These are phyloP conservation scores for Anisodus acutangulus DNA, from an alignment of 257 asterid genomes.

Conservation along the genomic window DNA sequence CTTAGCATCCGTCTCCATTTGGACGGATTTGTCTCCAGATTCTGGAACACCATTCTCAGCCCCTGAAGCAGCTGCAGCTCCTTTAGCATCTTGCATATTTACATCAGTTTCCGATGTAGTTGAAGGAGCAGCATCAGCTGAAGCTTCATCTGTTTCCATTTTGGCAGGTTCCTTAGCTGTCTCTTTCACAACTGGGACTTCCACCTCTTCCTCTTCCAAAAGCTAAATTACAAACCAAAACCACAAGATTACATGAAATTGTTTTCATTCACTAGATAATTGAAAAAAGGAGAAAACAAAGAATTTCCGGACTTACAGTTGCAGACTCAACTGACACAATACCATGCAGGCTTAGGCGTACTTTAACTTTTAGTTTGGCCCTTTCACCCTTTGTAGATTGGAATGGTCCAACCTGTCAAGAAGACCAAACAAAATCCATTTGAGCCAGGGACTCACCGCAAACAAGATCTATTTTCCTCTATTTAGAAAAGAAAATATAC, in stretches of 20 bases:
- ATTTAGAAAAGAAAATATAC: neutral
- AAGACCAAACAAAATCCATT: neutral
- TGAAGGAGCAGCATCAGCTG: slow-evolving; percentile 49
- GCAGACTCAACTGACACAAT: slow-evolving; percentile 81
- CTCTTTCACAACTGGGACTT: slow-evolving; percentile 67
- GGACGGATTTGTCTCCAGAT: slow-evolving; percentile 64
- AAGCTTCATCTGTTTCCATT: slow-evolving; percentile 69
- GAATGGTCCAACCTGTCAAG: slow-evolving; percentile 79
- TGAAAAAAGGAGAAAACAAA: neutral
- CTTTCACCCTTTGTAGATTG: slow-evolving; percentile 64
- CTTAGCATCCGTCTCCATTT: slow-evolving; percentile 88
- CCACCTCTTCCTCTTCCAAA: slow-evolving; percentile 87
- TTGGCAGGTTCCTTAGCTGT: slow-evolving; percentile 58
- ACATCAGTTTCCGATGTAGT: slow-evolving; percentile 54
- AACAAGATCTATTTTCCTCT: neutral
- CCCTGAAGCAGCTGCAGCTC: slow-evolving; percentile 50
- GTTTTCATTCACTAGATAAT: neutral
- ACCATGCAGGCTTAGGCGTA: slow-evolving; percentile 85
- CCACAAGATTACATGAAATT: slow-evolving; percentile 1
- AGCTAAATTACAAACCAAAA: slow-evolving; percentile 51
- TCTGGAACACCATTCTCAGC: slow-evolving; percentile 75
- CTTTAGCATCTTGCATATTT: slow-evolving; percentile 69
- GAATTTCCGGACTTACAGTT: slow-evolving; percentile 52
- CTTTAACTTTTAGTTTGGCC: slow-evolving; percentile 79
- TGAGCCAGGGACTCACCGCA: slow-evolving; percentile 5